Base-by-base conservation (phyloP, 1,284 basidiomycete species). In the Tremellales sp. region DNA sequence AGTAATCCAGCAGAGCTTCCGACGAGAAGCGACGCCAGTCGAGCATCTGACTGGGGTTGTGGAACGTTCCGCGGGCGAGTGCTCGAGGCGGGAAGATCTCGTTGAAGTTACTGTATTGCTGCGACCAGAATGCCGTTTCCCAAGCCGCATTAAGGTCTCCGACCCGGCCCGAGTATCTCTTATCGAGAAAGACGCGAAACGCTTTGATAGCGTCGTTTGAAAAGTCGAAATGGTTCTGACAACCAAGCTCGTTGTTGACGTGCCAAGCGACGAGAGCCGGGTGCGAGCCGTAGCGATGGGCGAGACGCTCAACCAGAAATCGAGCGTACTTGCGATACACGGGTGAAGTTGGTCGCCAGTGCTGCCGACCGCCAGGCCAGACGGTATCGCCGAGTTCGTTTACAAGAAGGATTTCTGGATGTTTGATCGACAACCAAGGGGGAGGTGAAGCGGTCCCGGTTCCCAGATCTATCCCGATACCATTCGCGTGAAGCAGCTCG, bases 101-200 rank as follows among this genome's bases (percentile, higher is more conserved):
- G 17, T 46, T 48, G 23, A 49, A 54, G 6, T 40, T 27, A 23
- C 19, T 36, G 45, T 54, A 54, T 13, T 41, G 43, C 31, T 54
- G 52, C 31, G 52, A 54, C 52, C 52, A 54, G 45, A 54, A 54
- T 1, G 52, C 52, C 11, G 52, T 54, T 3, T 40, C 52, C 52
- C 52, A 54, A 19, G 52, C 52, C 7, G 40, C 25, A 41, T 54
- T 54, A 39, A 54, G 45, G 27, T 47, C 45, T 26, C 48, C 52
- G 21, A 50, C 26, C 11, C 23, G 23, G 12, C 40, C 45, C 6
- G 6, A n/a, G 40, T 54, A 54, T 27, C 45, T 17, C 37, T 47
- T 41, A 44, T 50, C 24, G n/a, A 54, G 40, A 12, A 36, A 54
- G 23, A 31, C 43, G 27, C 48, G 39, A 36, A 54, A 54, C 26